These are phyloP conservation scores for Pythium myriotylum DNA, from an alignment of 352 stramenopile species.

Conservation along the genomic window DNA sequence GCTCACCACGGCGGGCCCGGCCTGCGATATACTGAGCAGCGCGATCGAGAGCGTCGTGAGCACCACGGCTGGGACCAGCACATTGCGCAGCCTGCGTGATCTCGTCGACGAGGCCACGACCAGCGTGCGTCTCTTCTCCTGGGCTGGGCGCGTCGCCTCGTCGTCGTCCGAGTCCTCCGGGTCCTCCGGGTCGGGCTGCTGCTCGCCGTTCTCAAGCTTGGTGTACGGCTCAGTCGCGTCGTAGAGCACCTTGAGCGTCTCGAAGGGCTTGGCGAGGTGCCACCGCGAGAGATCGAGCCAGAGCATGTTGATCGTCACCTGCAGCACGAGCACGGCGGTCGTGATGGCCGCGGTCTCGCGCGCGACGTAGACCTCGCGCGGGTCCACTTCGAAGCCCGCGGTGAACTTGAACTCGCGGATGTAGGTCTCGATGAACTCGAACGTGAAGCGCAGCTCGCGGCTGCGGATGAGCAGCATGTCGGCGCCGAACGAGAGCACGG, in stretches of 20 bases:
- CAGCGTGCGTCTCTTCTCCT: too few relatives aligned
- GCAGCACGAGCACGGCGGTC: conserved; percentile 19
- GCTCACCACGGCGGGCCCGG: not conserved
- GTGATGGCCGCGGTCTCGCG: conserved; percentile 19
- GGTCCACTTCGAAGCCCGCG: conserved; percentile 1
- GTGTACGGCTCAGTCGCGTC: too few relatives aligned
- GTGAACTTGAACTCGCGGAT: conserved; percentile 30
- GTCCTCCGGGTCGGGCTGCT: too few relatives aligned
- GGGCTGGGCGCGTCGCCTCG: too few relatives aligned
- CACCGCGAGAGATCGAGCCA: conserved; percentile 6
- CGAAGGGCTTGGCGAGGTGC: conserved; percentile 2
- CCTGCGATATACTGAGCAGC: conserved; percentile 9
- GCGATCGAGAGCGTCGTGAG: not conserved
- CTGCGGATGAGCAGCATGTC: conserved; percentile 43
- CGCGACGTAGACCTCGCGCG: conserved; percentile 27
- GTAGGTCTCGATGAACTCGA: conserved; percentile 45
- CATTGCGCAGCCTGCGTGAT: too few relatives aligned
- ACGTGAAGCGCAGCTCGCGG: conserved; percentile 49
- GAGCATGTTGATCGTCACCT: conserved; percentile 16
- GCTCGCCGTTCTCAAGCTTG: too few relatives aligned
- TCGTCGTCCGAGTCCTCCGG: not conserved
- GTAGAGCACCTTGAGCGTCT: not conserved
- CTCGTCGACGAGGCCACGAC: too few relatives aligned
- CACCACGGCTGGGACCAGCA: too few relatives aligned
- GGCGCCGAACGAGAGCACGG: conserved; percentile 30